phyloP scores from a whole-genome alignment of 1,284 basidiomycete species.

The Pascua sp. region DNA sequence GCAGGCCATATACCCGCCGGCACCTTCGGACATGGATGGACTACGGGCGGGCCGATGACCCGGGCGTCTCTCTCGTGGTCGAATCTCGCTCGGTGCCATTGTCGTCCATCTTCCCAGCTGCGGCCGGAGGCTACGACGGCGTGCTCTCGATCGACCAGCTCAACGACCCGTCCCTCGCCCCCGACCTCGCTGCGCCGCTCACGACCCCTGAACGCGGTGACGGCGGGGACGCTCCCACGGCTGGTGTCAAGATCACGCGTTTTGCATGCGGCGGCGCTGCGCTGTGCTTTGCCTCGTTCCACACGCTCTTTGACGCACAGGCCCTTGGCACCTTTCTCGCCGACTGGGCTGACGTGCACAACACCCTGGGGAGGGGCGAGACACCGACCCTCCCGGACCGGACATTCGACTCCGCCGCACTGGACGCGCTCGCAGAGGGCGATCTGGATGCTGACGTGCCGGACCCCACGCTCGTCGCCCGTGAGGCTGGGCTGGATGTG shows the following conservation, averaged over 20 bases:
- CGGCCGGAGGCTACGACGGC: background rate
- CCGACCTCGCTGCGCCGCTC: background rate
- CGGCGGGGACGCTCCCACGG: background rate
- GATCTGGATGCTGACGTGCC: conserved; percentile 1
- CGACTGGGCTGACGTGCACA: conserved; percentile 6
- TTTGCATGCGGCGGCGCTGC: conserved; percentile 6
- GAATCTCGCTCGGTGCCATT: background rate
- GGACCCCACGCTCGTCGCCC: background rate
- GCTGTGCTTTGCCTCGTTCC: conserved; percentile 1
- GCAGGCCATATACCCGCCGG: conserved; percentile 4
- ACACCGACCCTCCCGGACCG: background rate
- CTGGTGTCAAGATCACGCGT: conserved; percentile 9
- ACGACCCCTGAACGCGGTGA: background rate
- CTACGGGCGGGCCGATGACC: conserved; percentile 36
- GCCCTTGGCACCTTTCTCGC: conserved; percentile 6
- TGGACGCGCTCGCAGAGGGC: conserved; percentile 5
- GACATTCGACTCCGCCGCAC: background rate
- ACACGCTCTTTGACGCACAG: conserved; percentile 9
- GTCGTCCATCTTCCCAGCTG: background rate
- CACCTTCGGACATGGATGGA: conserved; percentile 15
- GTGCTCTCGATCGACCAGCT: background rate
- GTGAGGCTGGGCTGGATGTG: conserved; percentile 9
- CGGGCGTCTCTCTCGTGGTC: conserved; percentile 49
- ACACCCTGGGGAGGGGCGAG: background rate
- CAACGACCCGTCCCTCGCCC: conserved; percentile 8